These are phyloP conservation scores for Talaromyces sp. DNA, from an alignment of 2,329 filamentous ascomycete genomes.

Conservation along the genomic window DNA sequence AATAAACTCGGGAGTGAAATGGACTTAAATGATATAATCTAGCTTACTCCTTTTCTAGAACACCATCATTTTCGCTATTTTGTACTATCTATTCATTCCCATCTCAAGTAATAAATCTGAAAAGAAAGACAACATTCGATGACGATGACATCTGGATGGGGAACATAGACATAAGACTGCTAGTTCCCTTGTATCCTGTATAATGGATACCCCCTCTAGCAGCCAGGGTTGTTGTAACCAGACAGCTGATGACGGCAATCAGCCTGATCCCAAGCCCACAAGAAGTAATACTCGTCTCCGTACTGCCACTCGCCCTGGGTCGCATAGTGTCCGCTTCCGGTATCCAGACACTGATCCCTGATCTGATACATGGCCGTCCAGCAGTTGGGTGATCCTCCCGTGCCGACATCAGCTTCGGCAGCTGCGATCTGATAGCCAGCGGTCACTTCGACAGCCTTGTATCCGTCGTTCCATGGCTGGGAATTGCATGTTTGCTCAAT, in stretches of 20 bases:
- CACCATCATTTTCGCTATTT: no score
- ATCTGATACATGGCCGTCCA: background rate
- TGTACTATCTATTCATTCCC: no score
- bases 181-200: no score
- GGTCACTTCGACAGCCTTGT: background rate
- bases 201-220: background rate
- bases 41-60: no score
- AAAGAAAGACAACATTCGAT: no score
- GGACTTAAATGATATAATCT: no score
- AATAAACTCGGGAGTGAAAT: no score
- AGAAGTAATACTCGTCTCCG: background rate
- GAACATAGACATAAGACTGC: no score
- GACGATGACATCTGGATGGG: no score
- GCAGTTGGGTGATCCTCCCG: background rate
- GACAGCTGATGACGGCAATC: background rate
- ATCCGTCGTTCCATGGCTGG: background rate
- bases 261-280: constrained; percentile 3
- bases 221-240: background rate
- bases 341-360: background rate
- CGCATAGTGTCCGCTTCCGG: background rate
- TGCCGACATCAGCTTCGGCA: background rate
- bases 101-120: no score
- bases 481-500: background rate
- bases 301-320: background rate
- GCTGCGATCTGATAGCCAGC: background rate